These are phyloP conservation scores for Triticum dicoccoides DNA, from an alignment of 176 grass and related monocot genomes.

Conservation along the genomic window DNA sequence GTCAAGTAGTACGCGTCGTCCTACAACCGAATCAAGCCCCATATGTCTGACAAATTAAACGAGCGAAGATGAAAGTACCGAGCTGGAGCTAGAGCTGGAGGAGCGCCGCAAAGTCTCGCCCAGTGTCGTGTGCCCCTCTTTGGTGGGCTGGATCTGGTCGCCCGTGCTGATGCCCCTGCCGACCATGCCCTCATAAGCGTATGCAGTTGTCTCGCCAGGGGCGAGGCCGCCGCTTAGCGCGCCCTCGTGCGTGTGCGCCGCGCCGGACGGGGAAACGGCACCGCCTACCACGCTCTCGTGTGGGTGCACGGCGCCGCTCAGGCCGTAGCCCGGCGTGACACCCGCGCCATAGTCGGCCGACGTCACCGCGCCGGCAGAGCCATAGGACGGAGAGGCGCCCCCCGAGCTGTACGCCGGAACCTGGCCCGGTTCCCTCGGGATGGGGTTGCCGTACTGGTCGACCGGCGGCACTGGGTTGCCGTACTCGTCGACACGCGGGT, in stretches of 20 bases:
- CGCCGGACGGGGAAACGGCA: background rate
- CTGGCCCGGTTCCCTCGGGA: constrained; percentile 32
- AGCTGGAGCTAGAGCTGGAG: constrained; percentile 49
- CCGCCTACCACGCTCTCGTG: constrained; percentile 13
- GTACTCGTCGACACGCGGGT: constrained; percentile 64
- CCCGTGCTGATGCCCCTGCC: background rate
- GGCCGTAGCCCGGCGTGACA: background rate
- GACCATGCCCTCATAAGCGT: constrained; percentile 12
- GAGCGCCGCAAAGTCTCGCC: constrained; percentile 50
- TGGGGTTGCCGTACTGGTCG: constrained; percentile 61
- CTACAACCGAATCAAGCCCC: background rate
- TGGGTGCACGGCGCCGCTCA: background rate
- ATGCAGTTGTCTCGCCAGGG: background rate
- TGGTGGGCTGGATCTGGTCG: constrained; percentile 23
- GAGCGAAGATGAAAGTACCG: constrained; percentile 13
- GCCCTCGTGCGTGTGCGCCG: background rate
- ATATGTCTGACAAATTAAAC: background rate
- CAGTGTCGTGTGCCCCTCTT: constrained; percentile 30
- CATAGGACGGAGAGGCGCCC: background rate
- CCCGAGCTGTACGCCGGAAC: constrained; percentile 11
- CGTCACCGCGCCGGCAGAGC: background rate
- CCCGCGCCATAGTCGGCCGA: background rate
- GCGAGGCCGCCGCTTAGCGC: background rate
- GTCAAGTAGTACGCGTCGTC: background rate
- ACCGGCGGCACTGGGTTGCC: constrained; percentile 61